phyloP scores from a whole-genome alignment of 352 stramenopile species.

The Phytophthora multivora region DNA sequence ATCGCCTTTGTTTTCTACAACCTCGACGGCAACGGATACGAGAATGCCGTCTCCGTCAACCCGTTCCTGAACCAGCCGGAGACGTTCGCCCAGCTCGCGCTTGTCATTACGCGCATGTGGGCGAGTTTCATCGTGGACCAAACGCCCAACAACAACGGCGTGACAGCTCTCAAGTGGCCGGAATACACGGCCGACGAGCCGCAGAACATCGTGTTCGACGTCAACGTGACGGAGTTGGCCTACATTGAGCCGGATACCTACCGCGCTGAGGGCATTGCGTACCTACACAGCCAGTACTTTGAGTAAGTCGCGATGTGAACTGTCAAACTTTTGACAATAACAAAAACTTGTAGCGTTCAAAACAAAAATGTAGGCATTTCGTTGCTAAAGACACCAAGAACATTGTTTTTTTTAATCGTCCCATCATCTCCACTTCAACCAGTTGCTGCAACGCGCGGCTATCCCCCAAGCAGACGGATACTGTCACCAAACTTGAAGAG shows the following conservation, averaged over 20 bases:
- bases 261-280: slow-evolving; percentile 17
- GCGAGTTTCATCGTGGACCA: slow-evolving; percentile 30
- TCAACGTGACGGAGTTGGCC: slow-evolving; percentile 16
- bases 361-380: too few relatives aligned
- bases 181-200: slow-evolving; percentile 27
- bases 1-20: slow-evolving; percentile 43
- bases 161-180: slow-evolving; percentile 30
- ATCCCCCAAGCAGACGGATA: too few relatives aligned
- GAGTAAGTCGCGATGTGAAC: too few relatives aligned
- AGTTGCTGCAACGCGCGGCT: too few relatives aligned
- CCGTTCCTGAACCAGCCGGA: slow-evolving; percentile 28
- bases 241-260: slow-evolving; percentile 27
- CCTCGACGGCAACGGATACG: slow-evolving; percentile 28
- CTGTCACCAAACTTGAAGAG: too few relatives aligned
- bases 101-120: slow-evolving; percentile 31
- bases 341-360: too few relatives aligned
- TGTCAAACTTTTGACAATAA: too few relatives aligned
- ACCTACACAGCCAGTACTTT: slow-evolving; percentile 25
- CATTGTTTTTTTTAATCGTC: too few relatives aligned
- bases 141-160: slow-evolving; percentile 4
- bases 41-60: slow-evolving; percentile 23
- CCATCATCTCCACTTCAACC: too few relatives aligned
- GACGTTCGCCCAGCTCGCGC: slow-evolving; percentile 14
- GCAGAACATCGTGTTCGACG: slow-evolving; percentile 33
- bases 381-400: too few relatives aligned